Percentiles rank a stretch among this genome's conserved stretches.
These are phyloP conservation scores for Backusella mclennaniae DNA, from an alignment of 192 early-diverging fungal genomes.

Conservation along the genomic window DNA sequence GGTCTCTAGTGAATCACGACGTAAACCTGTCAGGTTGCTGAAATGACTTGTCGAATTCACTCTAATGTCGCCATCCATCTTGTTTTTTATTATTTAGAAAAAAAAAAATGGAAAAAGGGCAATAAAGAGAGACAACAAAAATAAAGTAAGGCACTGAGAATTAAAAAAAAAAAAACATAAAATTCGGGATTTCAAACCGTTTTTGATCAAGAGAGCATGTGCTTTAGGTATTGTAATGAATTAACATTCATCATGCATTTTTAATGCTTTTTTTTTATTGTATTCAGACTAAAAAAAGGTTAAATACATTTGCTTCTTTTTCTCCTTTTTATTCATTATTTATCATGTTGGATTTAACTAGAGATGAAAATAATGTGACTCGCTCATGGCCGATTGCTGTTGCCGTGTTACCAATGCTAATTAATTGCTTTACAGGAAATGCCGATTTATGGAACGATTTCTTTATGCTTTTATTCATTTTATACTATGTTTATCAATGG, in stretches of 20 bases:
- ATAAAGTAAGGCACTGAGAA: background rate
- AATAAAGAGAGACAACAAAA: background rate
- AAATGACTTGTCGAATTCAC: background rate
- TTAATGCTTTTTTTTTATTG: background rate
- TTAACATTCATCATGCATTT: background rate
- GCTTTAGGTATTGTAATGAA: background rate
- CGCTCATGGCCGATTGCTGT: conserved; percentile 57
- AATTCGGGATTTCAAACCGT: background rate
- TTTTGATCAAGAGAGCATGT: conserved; percentile 2
- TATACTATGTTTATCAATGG: conserved; percentile 58
- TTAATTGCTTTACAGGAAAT: conserved; percentile 52
- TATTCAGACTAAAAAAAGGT: background rate
- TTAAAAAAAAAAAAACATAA: too few species aligned
- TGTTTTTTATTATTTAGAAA: background rate
- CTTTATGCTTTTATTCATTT: conserved; percentile 49
- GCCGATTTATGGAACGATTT: conserved; percentile 62
- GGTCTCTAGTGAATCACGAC: conserved; percentile 9
- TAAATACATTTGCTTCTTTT: background rate
- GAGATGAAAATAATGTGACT: background rate
- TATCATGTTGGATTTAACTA: background rate
- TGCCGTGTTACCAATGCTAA: conserved; percentile 52
- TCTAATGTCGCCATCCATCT: background rate
- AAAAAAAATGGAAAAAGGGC: background rate
- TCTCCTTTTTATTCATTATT: background rate
- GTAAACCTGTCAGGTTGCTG: background rate